These are phyloP conservation scores for Saccharomyces hybrid DNA, from an alignment of 1,139 yeast species.

Conservation along the genomic window DNA sequence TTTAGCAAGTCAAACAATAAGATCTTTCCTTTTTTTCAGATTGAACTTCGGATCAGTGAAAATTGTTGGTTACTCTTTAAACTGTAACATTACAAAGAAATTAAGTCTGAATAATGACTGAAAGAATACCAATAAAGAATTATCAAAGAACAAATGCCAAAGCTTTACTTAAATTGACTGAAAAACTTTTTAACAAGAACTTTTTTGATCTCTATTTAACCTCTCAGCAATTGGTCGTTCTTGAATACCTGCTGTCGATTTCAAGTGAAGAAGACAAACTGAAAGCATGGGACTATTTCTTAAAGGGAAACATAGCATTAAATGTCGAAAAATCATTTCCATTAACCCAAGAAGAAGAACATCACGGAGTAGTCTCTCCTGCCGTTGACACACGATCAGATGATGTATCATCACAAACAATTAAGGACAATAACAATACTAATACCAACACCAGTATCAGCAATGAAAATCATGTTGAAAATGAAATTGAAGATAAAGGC, in stretches of 20 bases:
- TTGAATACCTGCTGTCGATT: conserved; percentile 39
- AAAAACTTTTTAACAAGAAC: conserved; percentile 39
- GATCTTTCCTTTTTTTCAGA: background rate
- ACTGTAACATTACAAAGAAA: background rate
- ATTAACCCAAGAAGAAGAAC: background rate
- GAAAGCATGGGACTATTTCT: conserved; percentile 45
- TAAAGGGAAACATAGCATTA: conserved; percentile 45
- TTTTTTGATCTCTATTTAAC: conserved; percentile 54
- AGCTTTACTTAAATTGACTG: conserved; percentile 41
- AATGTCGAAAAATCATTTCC: conserved; percentile 23
- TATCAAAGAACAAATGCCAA: conserved; percentile 24
- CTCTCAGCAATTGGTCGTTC: conserved; percentile 51
- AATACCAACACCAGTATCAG: conserved; percentile 11
- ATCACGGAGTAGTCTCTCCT: background rate
- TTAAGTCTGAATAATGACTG: conserved; percentile 8
- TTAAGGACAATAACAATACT: conserved; percentile 1
- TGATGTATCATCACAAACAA: background rate
- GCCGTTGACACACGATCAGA: background rate
- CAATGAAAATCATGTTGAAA: conserved; percentile 9
- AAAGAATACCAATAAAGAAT: conserved; percentile 18
- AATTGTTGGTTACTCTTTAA: background rate
- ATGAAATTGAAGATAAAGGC: conserved; percentile 8
- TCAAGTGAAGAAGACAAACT: conserved; percentile 24
- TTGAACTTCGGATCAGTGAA: background rate
- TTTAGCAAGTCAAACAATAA: background rate